Evolutionary conservation across 106 monocot species (phyloP), one percentile per base, ranked within the genome.

Genomic region (Dendrobium nobile): DNA sequence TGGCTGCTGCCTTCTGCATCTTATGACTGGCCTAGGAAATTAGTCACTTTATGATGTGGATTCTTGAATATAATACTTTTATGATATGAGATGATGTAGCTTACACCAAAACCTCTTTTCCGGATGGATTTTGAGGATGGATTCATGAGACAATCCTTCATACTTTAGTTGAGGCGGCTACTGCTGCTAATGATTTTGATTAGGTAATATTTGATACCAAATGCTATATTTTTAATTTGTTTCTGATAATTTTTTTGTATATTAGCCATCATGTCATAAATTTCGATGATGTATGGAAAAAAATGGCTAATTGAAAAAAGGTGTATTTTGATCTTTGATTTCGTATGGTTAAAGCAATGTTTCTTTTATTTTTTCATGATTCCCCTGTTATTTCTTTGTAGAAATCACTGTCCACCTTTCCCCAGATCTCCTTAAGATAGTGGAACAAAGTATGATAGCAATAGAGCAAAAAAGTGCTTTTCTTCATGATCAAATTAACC

Each of bases 401-500:
- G 84, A 70, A 45, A 58, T 26, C 7, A 54, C 37, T 75, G 9
- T 65, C 17, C 67, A 79, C 7, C 74, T 88, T 28, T 78, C 91
- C 1, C 26, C 74, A n/a, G 65, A 79, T 31, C 41, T 91, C 22
- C 40, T 88, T 13, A 83, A 85, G 61, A 85, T 88, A 28, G 83
- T 91, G 86, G 85, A 91, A 31, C 91, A 88, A 55, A 86, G 87
- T 73, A 87, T 88, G 81, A 40, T 73, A 13, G 81, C 79, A 7
- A 91, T 88, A 40, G 91, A 91, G 67, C 88, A 83, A 77, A 80
- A 83, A 54, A 84, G 75, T 75, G 80, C 86, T 22, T 85, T 75
- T 61, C 85, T 91, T 51, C 80, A 54, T 54, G 79, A 82, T 18
- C 80, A 85, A 75, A 77, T 91, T 26, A 79, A 83, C 80, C 84